A percentile compares a stretch with the other conserved stretches of the same genome.
These are phyloP conservation scores for Thelonectria rubi DNA, from an alignment of 2,329 filamentous ascomycete genomes.

Conservation along the genomic window DNA sequence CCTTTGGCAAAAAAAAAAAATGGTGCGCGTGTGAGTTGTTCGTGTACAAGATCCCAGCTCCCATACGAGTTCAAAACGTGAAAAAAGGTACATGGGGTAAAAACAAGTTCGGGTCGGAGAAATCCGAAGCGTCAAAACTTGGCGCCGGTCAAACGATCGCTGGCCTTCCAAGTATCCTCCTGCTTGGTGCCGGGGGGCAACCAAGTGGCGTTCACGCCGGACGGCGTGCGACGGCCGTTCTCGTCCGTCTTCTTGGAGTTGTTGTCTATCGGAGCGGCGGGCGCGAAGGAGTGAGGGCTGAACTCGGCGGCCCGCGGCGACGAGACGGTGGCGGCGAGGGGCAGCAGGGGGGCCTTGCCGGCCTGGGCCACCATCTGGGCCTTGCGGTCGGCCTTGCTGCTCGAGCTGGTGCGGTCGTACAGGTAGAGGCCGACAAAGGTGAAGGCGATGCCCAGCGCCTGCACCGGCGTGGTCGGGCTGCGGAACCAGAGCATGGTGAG, in stretches of 20 bases:
- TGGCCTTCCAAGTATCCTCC: constrained; percentile 79
- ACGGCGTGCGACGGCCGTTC: constrained; percentile 50
- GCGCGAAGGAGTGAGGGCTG: constrained; percentile 51
- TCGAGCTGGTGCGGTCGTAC: constrained; percentile 91
- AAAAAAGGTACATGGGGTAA: background rate
- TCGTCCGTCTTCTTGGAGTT: constrained; percentile 69
- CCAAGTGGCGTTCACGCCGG: constrained; percentile 63
- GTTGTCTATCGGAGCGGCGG: constrained; percentile 52
- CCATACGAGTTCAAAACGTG: background rate
- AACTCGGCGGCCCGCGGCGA: constrained; percentile 41
- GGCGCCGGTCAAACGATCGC: constrained; percentile 46
- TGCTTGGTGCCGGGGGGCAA: constrained; percentile 83
- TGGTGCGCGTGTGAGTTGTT: background rate
- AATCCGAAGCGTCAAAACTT: constrained; percentile 28
- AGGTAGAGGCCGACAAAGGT: constrained; percentile 94
- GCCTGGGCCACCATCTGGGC: constrained; percentile 69
- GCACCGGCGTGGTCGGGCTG: constrained; percentile 82
- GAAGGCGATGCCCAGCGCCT: constrained; percentile 84
- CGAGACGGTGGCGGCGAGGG: constrained; percentile 58
- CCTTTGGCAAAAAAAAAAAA: constrained; percentile 7
- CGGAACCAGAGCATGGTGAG: constrained; percentile 97
- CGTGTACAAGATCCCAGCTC: constrained; percentile 10
- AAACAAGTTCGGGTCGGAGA: no score
- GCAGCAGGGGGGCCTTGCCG: constrained; percentile 65
- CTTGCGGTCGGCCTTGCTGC: constrained; percentile 85